Percentiles rank a stretch among this genome's conserved stretches.
Conservation (phyloP, 352 stramenopile species). For the Proteromonas lacertae region DNA sequence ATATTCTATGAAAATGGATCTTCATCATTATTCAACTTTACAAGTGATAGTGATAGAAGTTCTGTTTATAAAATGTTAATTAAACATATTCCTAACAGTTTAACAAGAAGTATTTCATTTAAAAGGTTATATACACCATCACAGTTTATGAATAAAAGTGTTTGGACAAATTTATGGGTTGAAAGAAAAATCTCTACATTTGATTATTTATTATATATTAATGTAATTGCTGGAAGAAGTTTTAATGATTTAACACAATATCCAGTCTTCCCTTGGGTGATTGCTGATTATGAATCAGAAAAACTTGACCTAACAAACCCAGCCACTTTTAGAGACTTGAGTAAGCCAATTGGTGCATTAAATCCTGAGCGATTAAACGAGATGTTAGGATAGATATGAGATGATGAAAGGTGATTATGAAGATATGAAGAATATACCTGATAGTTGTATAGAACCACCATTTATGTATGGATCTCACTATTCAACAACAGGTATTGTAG, state of each 20-base stretch:
- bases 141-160: slow-evolving; percentile 19
- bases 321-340: slow-evolving; percentile 47
- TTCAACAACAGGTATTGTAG: slow-evolving; percentile 63
- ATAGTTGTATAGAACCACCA: slow-evolving; percentile 16
- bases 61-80: too few relatives aligned
- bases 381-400: too few relatives aligned
- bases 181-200: slow-evolving; percentile 47
- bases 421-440: slow-evolving; percentile 41
- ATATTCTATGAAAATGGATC: too few relatives aligned
- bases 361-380: slow-evolving; percentile 52
- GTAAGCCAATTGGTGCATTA: slow-evolving; percentile 81
- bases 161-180: slow-evolving; percentile 24
- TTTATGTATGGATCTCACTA: slow-evolving; percentile 76
- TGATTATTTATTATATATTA: slow-evolving; percentile 79
- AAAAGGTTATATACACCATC: too few relatives aligned
- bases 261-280: slow-evolving; percentile 90
- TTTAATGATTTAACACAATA: slow-evolving; percentile 79
- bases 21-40: too few relatives aligned
- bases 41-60: too few relatives aligned
- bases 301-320: slow-evolving; percentile 59
- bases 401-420: too few relatives aligned
- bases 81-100: too few relatives aligned
- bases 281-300: slow-evolving; percentile 60
- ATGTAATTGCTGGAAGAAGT: slow-evolving; percentile 43
- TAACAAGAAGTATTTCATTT: too few relatives aligned